Base-by-base conservation (phyloP, 345 rosid species). In the Geranium rotundifolium region DNA sequence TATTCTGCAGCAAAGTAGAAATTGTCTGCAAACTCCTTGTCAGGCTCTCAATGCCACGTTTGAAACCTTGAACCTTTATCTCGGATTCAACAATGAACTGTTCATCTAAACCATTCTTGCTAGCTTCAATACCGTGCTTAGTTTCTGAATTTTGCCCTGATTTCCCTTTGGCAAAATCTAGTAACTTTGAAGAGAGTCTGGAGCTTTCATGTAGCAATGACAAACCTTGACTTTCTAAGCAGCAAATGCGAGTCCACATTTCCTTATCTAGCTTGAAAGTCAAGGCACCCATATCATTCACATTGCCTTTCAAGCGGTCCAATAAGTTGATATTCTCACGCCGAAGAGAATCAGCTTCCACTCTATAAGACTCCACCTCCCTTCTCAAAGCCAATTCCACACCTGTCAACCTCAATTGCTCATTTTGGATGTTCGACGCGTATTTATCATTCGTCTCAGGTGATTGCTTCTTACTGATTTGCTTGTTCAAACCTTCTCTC, bases 371-470 rank as follows among this genome's bases (percentile, higher is more conserved):
- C 79, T 88, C 95, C 17, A 80, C 46, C 74, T 88, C 95, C 76
- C 71, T 85, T 77, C 97, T 85, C 63, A 90, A 75, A 63, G 88
- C 73, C 71, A 90, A 68, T 76, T 95, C 97, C 19, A 85, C 67
- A 64, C 95, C 91, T 31, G 92, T 82, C 76, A 90, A 72, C 83
- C 99, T 81, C 81, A 84, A 58, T 75, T 85, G 95, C 80, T 95
- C 99, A 80, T 69, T 78, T 69, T 80, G 91, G 81, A 90, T 60
- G 69, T 73, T 81, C 54, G 71, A 71, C 64, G 82, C 70, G 58
- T 72, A 73, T 65, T 77, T 76, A 20, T 84, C 91, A 69, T 60
- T 62, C 52, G 71, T 75, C 60, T 78, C 86, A 55, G 30, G 50
- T 20, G 88, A 55, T 17, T 75, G 81, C 78, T 72, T 76, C 71